Conservation (phyloP, 331 rosid genomes). For the Ulmus americana region DNA sequence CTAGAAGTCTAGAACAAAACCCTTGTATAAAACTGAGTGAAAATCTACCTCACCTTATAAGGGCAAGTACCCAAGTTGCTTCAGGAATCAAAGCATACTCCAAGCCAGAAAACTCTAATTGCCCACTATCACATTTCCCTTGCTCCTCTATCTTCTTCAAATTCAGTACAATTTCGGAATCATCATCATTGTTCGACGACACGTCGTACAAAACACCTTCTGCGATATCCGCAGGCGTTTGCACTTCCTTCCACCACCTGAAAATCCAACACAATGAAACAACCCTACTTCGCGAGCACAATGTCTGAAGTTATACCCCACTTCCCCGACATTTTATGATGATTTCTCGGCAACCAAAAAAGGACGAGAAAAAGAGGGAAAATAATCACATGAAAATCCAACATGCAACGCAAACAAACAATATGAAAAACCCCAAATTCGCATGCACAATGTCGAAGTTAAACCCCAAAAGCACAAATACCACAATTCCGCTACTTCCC, state of each 20-base stretch:
- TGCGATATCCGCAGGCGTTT: constrained; percentile 28
- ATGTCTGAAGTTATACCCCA: not conserved
- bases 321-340: no score
- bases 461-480: no score
- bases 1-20: not conserved
- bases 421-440: no score
- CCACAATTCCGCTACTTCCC: no score
- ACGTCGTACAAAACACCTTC: constrained; percentile 57
- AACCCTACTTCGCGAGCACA: not conserved
- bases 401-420: no score
- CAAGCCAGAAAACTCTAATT: constrained; percentile 45
- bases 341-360: no score
- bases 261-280: constrained; percentile 12
- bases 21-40: not conserved
- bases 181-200: constrained; percentile 29
- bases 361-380: no score
- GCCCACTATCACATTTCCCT: constrained; percentile 22
- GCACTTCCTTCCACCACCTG: constrained; percentile 77
- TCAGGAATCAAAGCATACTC: constrained; percentile 72
- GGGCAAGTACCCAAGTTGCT: constrained; percentile 61
- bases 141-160: constrained; percentile 43
- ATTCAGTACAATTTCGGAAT: constrained; percentile 37
- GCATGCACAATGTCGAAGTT: no score
- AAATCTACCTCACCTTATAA: constrained; percentile 45
- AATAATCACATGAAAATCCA: no score